phyloP scores from a whole-genome alignment of 495 filamentous ascomycete species.

The Cudoniella acicularis region DNA sequence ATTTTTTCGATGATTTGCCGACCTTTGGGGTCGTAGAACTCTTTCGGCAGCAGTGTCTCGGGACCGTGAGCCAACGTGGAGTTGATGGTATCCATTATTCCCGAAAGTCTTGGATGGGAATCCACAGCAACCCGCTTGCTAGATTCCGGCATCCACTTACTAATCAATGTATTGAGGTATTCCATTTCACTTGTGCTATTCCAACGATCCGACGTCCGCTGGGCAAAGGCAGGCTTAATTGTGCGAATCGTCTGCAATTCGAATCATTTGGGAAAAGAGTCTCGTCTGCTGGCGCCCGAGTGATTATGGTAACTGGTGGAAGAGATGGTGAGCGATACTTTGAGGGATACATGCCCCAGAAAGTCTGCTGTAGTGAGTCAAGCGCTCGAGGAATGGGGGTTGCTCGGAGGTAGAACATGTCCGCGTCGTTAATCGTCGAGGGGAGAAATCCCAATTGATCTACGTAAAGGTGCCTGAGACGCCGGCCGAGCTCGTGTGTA shows the following conservation, averaged over 20 bases:
- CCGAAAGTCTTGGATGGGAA: constrained; percentile 75
- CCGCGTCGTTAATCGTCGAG: constrained; percentile 52
- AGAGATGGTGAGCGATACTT: constrained; percentile 57
- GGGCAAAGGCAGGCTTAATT: constrained; percentile 76
- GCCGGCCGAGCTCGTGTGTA: constrained; percentile 73
- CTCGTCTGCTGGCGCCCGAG: constrained; percentile 70
- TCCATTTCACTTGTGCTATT: constrained; percentile 79
- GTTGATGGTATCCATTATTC: constrained; percentile 93
- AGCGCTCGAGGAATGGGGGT: constrained; percentile 83
- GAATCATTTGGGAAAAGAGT: constrained; percentile 89
- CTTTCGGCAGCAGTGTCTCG: constrained; percentile 67
- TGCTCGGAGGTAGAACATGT: constrained; percentile 79
- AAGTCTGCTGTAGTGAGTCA: constrained; percentile 85
- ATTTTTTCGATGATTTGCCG: constrained; percentile 71
- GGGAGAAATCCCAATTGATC: constrained; percentile 86
- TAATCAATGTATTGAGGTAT: constrained; percentile 69
- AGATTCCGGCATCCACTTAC: constrained; percentile 79
- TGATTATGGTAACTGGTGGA: constrained; percentile 70
- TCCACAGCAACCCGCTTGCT: constrained; percentile 73
- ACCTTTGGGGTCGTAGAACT: constrained; percentile 82
- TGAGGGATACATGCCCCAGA: constrained; percentile 82
- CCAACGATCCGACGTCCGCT: constrained; percentile 75
- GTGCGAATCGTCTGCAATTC: constrained; percentile 79
- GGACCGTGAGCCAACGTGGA: constrained; percentile 82
- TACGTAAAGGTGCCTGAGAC: constrained; percentile 81